Base-by-base conservation (phyloP, 2,329 filamentous ascomycete genomes). In the Sodiomyces alkalinus region DNA sequence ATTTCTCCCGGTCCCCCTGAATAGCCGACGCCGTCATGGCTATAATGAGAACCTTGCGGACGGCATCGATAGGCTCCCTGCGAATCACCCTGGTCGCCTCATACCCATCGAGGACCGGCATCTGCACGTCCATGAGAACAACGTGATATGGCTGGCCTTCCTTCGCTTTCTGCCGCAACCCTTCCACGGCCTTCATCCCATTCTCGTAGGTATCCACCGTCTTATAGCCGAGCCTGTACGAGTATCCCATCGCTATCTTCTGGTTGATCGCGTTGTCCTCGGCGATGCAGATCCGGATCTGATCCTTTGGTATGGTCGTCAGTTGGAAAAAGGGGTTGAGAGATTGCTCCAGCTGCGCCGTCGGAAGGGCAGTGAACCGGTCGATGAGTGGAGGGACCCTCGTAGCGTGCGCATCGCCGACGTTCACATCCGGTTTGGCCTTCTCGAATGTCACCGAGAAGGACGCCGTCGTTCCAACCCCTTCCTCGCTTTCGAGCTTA, bases 1-100 rank as follows among this genome's bases (percentile, higher is more conserved):
- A 94, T 55, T 92, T 94, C 49, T 96, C 87, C 26, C 86, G 68
- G 47, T 96, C 87, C 12, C 87, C 87, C 47, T 90, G 80, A 35
- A 96, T 96, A 3, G 87, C 87, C 16, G 78, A 86, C 1, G 87
- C 87, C 1, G 87, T 96, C 87, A 96, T 94, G 30, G 87, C 87
- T 41, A 96, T 94, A 27, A 96, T 80, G n/a, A 94, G 61, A 2
- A 92, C 72, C 38, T 81, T 75, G 29, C 81, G 68, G 8, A 96
- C 82, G 6, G 69, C 68, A 19, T 83, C 76, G 33, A 83, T 68
- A 0, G 70, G 50, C 48, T 94, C 85, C 40, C 72, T 71, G 7
- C 86, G 75, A 24, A 94, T 73, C 33, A 83, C 66, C 39, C 79
- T 78, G 1, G 86, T 94, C 1, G 86, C 85, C 51, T 92, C 80